Base-by-base conservation (phyloP, 2,329 filamentous ascomycete species). In the Colletotrichum navitas region DNA sequence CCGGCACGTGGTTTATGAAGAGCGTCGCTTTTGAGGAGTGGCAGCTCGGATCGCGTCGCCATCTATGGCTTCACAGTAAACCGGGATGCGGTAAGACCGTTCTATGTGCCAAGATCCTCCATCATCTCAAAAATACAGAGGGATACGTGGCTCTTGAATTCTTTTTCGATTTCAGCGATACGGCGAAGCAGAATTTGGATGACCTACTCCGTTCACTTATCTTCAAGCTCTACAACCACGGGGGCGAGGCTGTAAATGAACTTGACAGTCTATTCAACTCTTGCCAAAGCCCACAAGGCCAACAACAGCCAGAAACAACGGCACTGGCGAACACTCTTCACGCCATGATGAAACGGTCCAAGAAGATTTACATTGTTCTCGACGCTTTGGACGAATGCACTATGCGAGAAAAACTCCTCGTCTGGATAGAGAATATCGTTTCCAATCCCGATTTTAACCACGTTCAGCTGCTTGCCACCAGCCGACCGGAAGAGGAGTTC, bases 101-200 rank as follows among this genome's bases (percentile, higher is more conserved):
- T 0, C 61, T 77, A 0, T 75, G 71, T 43, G 63, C 73, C 0
- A 75, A 26, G 0, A 43, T 78, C 2, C 12, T 77, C 0, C 74
- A 76, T 29, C 1, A 76, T 39, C 68, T 77, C 1, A 2, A 0
- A 1, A 21, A 41, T 12, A 32, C 1, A 0, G 16, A 39, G 2
- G 66, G 41, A 11, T 34, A 18, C 1, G 24, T 36, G 1, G 41
- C 63, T 2, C 61, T 77, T 8, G 39, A 1, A 2, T 75, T 76
- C 52, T 77, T 74, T 61, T 78, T 76, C 47, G 74, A 77, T 62
- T 77, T 77, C 39, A 75, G 41, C 18, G 72, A 78, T 2, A 29
- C 18, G 0, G 60, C 6, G 2, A 78, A 78, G 29, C 74, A 78
- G 36, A 75, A 21, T 0, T 3, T 74, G 0, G 54, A 74, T 2